A percentile compares a stretch with the other conserved stretches of the same genome.
Evolutionary conservation across 2,329 filamentous ascomycete genomes (phyloP).

Genomic region (Fusarium annulatum): DNA sequence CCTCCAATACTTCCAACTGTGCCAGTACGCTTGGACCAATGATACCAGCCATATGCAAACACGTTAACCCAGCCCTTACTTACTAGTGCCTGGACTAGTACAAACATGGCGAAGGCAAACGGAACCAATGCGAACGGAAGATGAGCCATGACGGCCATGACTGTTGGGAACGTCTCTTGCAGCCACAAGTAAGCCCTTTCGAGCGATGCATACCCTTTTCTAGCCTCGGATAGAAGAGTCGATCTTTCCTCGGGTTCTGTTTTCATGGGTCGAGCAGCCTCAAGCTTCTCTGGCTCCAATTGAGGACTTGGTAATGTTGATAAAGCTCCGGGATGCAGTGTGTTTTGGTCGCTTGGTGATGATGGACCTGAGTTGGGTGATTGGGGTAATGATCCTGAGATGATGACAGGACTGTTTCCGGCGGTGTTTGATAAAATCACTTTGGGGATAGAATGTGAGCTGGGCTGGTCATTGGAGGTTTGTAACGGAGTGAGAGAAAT

Average conservation of each 20-base stretch:
- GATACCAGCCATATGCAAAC: constrained; percentile 78
- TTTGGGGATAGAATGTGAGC: not conserved
- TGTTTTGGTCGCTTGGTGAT: not conserved
- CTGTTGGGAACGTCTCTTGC: constrained; percentile 77
- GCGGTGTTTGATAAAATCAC: constrained; percentile 2
- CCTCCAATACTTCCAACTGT: constrained; percentile 75
- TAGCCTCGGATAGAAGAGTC: constrained; percentile 64
- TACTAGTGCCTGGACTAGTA: constrained; percentile 77
- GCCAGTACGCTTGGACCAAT: constrained; percentile 77
- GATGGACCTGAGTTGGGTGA: not conserved
- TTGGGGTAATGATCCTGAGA: constrained; percentile 5
- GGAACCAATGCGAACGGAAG: constrained; percentile 76
- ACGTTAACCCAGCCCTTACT: constrained; percentile 80
- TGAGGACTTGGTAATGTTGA: not conserved
- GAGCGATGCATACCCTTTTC: constrained; percentile 47
- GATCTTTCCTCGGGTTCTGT: constrained; percentile 32
- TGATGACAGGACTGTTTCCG: constrained; percentile 6
- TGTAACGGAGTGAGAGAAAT: not conserved
- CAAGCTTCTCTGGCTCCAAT: not conserved
- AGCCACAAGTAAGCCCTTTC: constrained; percentile 64
- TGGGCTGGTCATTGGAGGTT: not conserved
- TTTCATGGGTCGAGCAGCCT: not conserved
- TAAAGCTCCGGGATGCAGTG: not conserved
- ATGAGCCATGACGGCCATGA: constrained; percentile 71
- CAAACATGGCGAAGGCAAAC: constrained; percentile 79